Evolutionary conservation across 352 stramenopile species (phyloP).

Genomic region (Pythium scleroteichum): DNA sequence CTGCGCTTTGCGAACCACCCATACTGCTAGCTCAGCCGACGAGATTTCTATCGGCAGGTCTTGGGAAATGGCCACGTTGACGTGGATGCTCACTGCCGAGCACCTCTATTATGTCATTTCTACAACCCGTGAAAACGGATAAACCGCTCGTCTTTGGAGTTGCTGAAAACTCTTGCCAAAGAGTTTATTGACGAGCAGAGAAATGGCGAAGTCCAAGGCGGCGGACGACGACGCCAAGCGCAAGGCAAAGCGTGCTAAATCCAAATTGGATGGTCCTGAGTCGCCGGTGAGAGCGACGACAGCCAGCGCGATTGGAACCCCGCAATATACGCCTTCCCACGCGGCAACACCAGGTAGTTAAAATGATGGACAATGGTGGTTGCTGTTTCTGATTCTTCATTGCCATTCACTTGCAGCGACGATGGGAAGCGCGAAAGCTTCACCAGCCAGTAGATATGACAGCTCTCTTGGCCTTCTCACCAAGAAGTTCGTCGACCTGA

Average conservation of each 20-base stretch:
- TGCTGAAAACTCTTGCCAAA: slow-evolving; percentile 12
- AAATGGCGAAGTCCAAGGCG: slow-evolving; percentile 64
- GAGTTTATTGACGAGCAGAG: neutral
- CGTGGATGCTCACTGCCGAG: slow-evolving; percentile 20
- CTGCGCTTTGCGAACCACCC: slow-evolving; percentile 43
- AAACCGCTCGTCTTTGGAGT: slow-evolving; percentile 11
- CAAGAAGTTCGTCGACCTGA: slow-evolving; percentile 97
- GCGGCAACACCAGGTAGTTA: slow-evolving; percentile 23
- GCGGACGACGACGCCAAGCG: slow-evolving; percentile 68
- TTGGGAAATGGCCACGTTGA: slow-evolving; percentile 17
- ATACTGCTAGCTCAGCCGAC: slow-evolving; percentile 22
- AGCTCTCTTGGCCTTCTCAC: slow-evolving; percentile 95
- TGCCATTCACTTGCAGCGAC: slow-evolving; percentile 5
- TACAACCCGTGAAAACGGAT: slow-evolving; percentile 10
- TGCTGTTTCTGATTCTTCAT: no score
- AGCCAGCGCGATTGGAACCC: slow-evolving; percentile 12
- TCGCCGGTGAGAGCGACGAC: slow-evolving; percentile 24
- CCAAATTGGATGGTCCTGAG: slow-evolving; percentile 35
- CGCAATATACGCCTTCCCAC: slow-evolving; percentile 23
- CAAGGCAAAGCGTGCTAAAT: slow-evolving; percentile 65
- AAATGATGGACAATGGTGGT: no score
- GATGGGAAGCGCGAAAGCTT: slow-evolving; percentile 49
- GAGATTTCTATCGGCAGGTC: slow-evolving; percentile 5
- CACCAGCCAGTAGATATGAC: slow-evolving; percentile 91
- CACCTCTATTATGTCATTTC: slow-evolving; percentile 20